Percentiles rank a stretch among this genome's conserved stretches.
Conservation (phyloP, 1,284 basidiomycete species). For the Trichosporon faecale region DNA sequence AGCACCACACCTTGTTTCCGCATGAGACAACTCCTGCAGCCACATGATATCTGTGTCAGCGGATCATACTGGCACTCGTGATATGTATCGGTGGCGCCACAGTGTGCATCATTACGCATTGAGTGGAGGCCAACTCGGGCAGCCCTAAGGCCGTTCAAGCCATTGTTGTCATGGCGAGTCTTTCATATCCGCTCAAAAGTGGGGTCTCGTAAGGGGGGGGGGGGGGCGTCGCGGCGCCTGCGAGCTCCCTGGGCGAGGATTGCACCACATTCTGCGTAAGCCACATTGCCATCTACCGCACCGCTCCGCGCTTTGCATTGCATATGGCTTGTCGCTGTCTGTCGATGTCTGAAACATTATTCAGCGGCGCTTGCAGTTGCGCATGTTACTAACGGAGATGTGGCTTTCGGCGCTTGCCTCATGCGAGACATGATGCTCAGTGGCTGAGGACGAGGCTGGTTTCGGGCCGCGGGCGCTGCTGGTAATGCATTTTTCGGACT, state of each 20-base stretch:
- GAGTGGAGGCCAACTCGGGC: neutral
- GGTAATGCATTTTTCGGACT: neutral
- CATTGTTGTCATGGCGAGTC: neutral
- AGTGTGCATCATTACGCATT: neutral
- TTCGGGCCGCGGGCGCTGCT: neutral
- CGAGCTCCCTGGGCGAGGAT: neutral
- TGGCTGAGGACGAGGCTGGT: neutral
- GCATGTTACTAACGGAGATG: too few relatives aligned
- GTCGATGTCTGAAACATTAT: neutral
- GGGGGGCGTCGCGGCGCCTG: neutral
- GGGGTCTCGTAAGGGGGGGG: neutral
- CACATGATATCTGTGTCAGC: neutral
- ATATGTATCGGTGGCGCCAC: neutral
- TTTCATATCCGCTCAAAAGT: neutral
- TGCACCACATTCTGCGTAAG: slow-evolving; percentile 2
- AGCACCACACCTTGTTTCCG: neutral
- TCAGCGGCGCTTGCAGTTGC: neutral
- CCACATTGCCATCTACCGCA: neutral
- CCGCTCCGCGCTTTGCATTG: neutral
- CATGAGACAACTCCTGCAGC: neutral
- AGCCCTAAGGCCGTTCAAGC: neutral
- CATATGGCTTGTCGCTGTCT: neutral
- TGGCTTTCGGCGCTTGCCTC: neutral
- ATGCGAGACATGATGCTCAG: neutral
- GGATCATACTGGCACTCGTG: neutral